Conservation (phyloP, 2,329 filamentous ascomycete species). For the Aspergillus viridinutans region DNA sequence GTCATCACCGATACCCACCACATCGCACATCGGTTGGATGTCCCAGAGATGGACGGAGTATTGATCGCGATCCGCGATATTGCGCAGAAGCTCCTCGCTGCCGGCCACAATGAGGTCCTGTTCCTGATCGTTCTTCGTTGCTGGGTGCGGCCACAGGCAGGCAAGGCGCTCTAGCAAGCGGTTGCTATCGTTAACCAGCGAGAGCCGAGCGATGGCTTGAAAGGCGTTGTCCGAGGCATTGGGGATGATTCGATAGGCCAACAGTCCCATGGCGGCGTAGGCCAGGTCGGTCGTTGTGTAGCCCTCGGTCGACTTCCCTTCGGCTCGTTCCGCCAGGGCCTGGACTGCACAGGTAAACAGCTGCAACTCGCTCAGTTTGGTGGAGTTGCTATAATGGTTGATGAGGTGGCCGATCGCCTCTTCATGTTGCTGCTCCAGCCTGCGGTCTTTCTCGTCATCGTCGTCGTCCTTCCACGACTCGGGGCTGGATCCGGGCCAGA, state of each 20-base stretch:
- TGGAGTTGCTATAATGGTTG: constrained; percentile 11
- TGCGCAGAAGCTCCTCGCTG: constrained; percentile 10
- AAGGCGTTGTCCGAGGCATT: constrained; percentile 22
- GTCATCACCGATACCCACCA: constrained; percentile 29
- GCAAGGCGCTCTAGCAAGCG: constrained; percentile 29
- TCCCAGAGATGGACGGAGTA: constrained; percentile 29
- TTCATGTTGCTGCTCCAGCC: not conserved
- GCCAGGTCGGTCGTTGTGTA: constrained; percentile 7
- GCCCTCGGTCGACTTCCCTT: not conserved
- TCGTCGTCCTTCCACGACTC: not conserved
- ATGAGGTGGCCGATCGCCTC: constrained; percentile 6
- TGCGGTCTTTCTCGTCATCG: not conserved
- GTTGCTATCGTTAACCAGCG: constrained; percentile 29
- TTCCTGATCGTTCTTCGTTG: not conserved
- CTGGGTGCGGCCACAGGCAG: constrained; percentile 8
- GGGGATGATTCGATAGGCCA: constrained; percentile 21
- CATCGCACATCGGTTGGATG: constrained; percentile 28
- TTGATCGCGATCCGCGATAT: constrained; percentile 21
- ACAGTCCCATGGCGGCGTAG: constrained; percentile 12
- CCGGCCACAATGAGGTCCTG: constrained; percentile 1
- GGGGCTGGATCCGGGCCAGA: constrained; percentile 4
- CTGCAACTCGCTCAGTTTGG: constrained; percentile 12
- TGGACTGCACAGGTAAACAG: constrained; percentile 15
- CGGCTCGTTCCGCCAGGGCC: constrained; percentile 3
- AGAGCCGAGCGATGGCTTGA: constrained; percentile 29